Base-by-base conservation (phyloP, 805 yeast genomes). In the Candida stauntonica region DNA sequence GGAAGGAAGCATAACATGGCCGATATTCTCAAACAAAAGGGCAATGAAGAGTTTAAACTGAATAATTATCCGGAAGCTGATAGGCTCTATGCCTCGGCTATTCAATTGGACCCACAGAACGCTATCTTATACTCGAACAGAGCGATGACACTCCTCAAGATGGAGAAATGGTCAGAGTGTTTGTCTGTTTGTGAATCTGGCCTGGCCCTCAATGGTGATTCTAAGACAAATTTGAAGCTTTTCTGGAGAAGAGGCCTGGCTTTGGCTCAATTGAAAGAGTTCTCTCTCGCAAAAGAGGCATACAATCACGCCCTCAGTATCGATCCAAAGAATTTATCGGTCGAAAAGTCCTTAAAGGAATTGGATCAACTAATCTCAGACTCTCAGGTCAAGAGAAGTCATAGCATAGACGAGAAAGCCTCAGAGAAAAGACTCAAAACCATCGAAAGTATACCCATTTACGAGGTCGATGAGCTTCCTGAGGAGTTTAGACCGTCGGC, bases 81-180 rank as follows among this genome's bases (percentile, higher is more conserved):
- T 1, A 54, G 65, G 17, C 57, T 67, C 0, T 84, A 84, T 55
- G 56, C 73, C 9, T 70, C 72, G 35, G 87, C 89, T 3, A 65
- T 80, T 26, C 59, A 59, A 7, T 23, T 66, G 14, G 74, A 74
- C 35, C 70, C 78, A 0, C 26, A 47, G 0, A 74, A 77, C 43
- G 70, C 88, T 0, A 68, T 80, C 0, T 61, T 78, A 1, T 78
- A 69, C 52, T 73, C 89, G n/a, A 84, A 84, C 52, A 61, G 82
- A 31, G 83, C 93, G 0, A 77, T 78, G 64, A 68, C 86, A n/a
- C 68, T 72, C 45, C 54, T 81, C 29, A 77, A 78, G 40, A 54
- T 77, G 4, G 50, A 62, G 5, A 68, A 71, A 23, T 78, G 72
- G 68, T 49, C 57, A 3, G 59, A 70, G 14, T 85, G 81, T 3